Evolutionary conservation across 1,284 basidiomycete genomes (phyloP), one percentile per base, ranked within the genome.

Genomic region (Rhodotorula glutinis): DNA sequence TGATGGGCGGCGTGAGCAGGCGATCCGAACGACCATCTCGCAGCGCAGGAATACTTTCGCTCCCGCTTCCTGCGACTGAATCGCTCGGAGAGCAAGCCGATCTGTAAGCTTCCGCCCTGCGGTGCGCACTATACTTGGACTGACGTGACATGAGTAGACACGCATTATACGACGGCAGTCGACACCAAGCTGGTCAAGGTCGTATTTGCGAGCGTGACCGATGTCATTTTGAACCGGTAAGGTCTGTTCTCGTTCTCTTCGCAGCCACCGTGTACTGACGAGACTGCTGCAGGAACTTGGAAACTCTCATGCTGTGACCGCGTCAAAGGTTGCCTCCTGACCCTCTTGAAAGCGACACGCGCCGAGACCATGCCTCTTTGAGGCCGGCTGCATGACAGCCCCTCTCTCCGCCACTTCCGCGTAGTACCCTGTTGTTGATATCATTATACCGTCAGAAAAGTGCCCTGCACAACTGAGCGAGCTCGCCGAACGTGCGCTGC

Each of bases 31-130:
- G 88, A 92, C 75, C 84, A 85, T 33, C 83, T 83, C 63, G 86
- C 86, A 2, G 92, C 92, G 3, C 86, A 90, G 49, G 88, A 91
- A 29, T 98, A 92, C 80, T 97, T 98, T 83, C 90, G 90, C 82
- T 83, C 82, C 69, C 86, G 91, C 62, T 97, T 98, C 79, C 85
- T 85, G 62, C 82, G 86, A 67, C 81, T 96, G 40, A 91, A 92
- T 40, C 85, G 90, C 72, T 91, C 89, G 76, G 86, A 88, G 14
- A 86, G 85, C 46, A 95, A 94, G 79, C 92, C 97, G 78, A 89
- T 97, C 53, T 97, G 97, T 88, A 89, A 61, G 91, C 92, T 88
- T 76, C 4, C 8, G 25, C n/a, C n/a, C n/a, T n/a, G n/a, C n/a
- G n/a, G n/a, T n/a, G n/a, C n/a, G n/a, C n/a, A n/a, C n/a, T n/a